Conservation (phyloP, 768 basidiomycete species). For the Hortiboletus campestris region DNA sequence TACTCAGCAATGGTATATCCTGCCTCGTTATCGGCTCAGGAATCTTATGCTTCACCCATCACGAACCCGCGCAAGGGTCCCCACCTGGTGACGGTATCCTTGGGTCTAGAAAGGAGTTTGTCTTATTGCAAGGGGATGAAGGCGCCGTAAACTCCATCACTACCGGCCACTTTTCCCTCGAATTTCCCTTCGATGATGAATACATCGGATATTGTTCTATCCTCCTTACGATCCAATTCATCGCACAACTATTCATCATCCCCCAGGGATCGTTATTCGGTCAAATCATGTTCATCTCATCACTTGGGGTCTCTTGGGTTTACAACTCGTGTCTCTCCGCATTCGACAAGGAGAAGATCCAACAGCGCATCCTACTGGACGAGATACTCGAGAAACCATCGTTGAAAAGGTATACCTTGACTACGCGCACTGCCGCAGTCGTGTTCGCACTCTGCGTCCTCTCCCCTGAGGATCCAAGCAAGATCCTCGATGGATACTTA, state of each 20-base stretch:
- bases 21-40: conserved; percentile 24
- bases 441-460: conserved; percentile 5
- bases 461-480: conserved; percentile 3
- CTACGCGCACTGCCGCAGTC: conserved; percentile 5
- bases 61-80: conserved; percentile 11
- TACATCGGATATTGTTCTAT: conserved; percentile 16
- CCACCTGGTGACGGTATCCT: conserved; percentile 28
- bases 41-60: conserved; percentile 13
- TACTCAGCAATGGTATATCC: conserved; percentile 27
- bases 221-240: conserved; percentile 24
- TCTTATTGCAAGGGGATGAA: conserved; percentile 4
- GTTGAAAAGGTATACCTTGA: background rate
- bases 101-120: conserved; percentile 8
- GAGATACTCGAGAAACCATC: background rate
- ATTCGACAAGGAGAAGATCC: conserved; percentile 31
- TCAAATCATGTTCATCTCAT: conserved; percentile 28
- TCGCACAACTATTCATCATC: conserved; percentile 28
- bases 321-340: conserved; percentile 28
- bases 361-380: conserved; percentile 6
- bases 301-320: conserved; percentile 26
- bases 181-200: conserved; percentile 1
- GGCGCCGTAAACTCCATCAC: conserved; percentile 27
- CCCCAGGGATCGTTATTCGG: conserved; percentile 30
- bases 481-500: conserved; percentile 7
- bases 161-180: conserved; percentile 14